Evolutionary conservation across 495 filamentous ascomycete species (phyloP).

Genomic region (Aspergillus cavernicola): DNA sequence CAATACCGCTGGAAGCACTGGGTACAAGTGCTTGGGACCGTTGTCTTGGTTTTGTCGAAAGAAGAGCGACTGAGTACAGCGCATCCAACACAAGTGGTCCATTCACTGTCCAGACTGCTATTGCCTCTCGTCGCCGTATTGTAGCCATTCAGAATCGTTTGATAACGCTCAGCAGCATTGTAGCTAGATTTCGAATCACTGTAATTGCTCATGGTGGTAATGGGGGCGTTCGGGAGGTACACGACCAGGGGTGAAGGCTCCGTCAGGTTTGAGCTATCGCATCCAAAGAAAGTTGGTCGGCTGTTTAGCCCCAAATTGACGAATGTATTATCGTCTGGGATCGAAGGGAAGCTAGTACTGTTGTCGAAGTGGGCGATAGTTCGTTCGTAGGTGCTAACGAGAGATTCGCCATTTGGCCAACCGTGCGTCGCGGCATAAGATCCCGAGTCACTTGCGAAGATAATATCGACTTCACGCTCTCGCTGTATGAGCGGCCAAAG

Average conservation of each 20-base stretch:
- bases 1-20: conserved; percentile 79
- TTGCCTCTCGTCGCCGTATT: conserved; percentile 80
- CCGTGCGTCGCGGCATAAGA: conserved; percentile 62
- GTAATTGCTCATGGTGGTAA: conserved; percentile 66
- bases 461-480: conserved; percentile 73
- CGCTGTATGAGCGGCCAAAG: conserved; percentile 84
- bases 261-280: conserved; percentile 60
- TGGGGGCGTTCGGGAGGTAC: conserved; percentile 87
- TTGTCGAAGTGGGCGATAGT: conserved; percentile 61
- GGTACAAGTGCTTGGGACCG: conserved; percentile 61
- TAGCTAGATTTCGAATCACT: conserved; percentile 67
- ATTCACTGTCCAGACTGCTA: conserved; percentile 63
- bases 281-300: conserved; percentile 91
- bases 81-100: conserved; percentile 81
- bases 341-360: conserved; percentile 75
- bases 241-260: conserved; percentile 66
- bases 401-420: conserved; percentile 85
- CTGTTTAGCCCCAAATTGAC: conserved; percentile 81
- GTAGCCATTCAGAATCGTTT: conserved; percentile 80
- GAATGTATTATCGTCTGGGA: conserved; percentile 84
- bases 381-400: conserved; percentile 82
- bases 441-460: conserved; percentile 87
- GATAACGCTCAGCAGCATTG: conserved; percentile 60
- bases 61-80: conserved; percentile 74
- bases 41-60: conserved; percentile 60